Conservation (phyloP, 768 basidiomycete genomes). For the Calocera cornea region DNA sequence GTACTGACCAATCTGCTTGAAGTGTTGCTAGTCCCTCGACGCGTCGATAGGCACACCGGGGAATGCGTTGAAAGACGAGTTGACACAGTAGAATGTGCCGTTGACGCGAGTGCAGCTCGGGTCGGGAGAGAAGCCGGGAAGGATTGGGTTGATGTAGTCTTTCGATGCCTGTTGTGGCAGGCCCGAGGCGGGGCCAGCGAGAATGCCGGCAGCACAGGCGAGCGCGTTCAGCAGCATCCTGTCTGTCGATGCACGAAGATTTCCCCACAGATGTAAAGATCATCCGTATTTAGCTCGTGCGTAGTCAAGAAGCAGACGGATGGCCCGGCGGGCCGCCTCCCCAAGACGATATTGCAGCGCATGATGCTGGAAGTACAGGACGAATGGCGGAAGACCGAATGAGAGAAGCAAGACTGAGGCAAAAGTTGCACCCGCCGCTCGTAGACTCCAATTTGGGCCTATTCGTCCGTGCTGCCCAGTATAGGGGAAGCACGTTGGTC, state of each 20-base stretch:
- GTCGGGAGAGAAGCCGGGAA: neutral
- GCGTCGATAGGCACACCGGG: conserved; percentile 26
- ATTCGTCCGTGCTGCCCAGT: neutral
- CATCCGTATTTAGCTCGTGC: neutral
- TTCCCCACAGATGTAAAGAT: neutral
- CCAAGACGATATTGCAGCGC: neutral
- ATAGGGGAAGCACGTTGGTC: neutral
- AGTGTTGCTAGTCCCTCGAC: conserved; percentile 24
- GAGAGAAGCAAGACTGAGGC: neutral
- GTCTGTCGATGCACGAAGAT: neutral
- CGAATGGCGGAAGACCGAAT: neutral
- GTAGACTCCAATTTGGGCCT: neutral
- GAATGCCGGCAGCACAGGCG: neutral
- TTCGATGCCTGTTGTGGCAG: neutral
- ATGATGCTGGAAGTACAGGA: neutral
- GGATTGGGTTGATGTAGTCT: neutral
- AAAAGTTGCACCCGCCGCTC: neutral
- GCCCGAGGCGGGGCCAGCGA: neutral
- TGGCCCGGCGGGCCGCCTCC: neutral
- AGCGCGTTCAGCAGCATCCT: neutral
- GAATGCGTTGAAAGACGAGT: conserved; percentile 26
- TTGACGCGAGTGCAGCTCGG: conserved; percentile 7
- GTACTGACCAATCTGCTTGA: conserved; percentile 22
- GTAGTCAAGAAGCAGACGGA: neutral
- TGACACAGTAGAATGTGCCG: conserved; percentile 25